A percentile compares a stretch with the other conserved stretches of the same genome.
Evolutionary conservation across 208 protist species (phyloP).

Genomic region (Leishmania turanica): DNA sequence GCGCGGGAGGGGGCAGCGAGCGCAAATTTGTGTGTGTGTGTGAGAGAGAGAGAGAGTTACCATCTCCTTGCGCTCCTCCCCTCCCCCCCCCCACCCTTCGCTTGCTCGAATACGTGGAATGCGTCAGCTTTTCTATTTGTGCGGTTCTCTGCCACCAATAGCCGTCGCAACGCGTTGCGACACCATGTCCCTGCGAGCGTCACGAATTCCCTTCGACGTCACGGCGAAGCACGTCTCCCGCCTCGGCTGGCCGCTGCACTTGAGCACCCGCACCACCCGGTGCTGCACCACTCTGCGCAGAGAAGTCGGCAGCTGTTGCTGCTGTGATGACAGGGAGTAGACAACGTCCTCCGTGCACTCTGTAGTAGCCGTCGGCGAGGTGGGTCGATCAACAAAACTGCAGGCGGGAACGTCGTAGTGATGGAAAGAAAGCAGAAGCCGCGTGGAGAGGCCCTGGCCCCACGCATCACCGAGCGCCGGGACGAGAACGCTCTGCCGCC

Average conservation of each 20-base stretch:
- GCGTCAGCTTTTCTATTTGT: neutral
- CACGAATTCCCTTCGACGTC: constrained; percentile 69
- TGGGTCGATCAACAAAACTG: neutral
- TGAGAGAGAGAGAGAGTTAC: neutral
- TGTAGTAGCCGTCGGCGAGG: neutral
- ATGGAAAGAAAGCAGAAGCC: constrained; percentile 70
- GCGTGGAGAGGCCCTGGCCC: constrained; percentile 49
- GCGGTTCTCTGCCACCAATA: too few species aligned
- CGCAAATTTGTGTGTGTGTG: neutral
- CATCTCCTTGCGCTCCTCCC: neutral
- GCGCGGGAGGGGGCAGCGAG: too few species aligned
- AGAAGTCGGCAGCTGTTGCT: too few species aligned
- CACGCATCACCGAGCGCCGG: constrained; percentile 82
- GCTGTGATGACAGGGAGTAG: neutral
- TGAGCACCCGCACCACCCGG: constrained; percentile 73
- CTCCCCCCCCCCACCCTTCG: neutral
- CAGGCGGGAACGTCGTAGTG: constrained; percentile 42
- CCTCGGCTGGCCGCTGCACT: constrained; percentile 37
- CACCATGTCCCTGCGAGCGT: constrained; percentile 29
- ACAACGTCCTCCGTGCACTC: constrained; percentile 37
- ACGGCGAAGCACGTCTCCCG: constrained; percentile 72
- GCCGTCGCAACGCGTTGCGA: neutral
- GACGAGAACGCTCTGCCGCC: constrained; percentile 33
- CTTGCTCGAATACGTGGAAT: neutral
- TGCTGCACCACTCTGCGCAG: constrained; percentile 43